A percentile compares a stretch with the other conserved stretches of the same genome.
Evolutionary conservation across 768 basidiomycete genomes (phyloP).

Genomic region (Solioccasus polychromus): DNA sequence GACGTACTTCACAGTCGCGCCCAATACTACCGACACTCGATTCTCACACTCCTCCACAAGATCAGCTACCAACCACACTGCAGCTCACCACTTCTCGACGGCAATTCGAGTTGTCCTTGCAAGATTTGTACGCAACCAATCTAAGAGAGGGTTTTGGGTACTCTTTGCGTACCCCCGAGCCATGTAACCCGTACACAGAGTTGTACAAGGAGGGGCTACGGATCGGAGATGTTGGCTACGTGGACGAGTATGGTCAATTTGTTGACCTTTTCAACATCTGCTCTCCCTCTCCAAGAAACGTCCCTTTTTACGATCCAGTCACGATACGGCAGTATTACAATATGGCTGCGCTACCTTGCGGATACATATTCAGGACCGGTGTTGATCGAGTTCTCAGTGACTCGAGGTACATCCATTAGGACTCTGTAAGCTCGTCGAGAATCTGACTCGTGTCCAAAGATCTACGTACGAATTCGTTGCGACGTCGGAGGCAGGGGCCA

Average conservation of each 20-base stretch:
- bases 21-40: too few relatives aligned
- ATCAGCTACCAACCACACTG: too few relatives aligned
- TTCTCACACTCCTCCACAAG: too few relatives aligned
- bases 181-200: too few relatives aligned
- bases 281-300: not conserved
- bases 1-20: too few relatives aligned
- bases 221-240: conserved; percentile 35
- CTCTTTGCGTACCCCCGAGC: conserved; percentile 30
- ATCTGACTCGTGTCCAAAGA: not conserved
- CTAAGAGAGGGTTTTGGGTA: conserved; percentile 20
- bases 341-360: too few relatives aligned
- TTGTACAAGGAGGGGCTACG: conserved; percentile 23
- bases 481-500: not conserved
- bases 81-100: too few relatives aligned
- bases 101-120: too few relatives aligned
- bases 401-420: not conserved
- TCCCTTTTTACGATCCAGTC: too few relatives aligned
- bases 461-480: not conserved
- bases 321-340: too few relatives aligned
- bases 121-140: conserved; percentile 15
- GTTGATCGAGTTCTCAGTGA: not conserved
- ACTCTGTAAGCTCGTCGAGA: not conserved
- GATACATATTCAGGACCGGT: not conserved
- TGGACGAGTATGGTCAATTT: conserved; percentile 27
- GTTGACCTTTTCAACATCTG: conserved; percentile 33